A percentile compares a stretch with the other conserved stretches of the same genome.
Conservation (phyloP, 2,329 filamentous ascomycete genomes). For the Phyllosticta citriasiana region DNA sequence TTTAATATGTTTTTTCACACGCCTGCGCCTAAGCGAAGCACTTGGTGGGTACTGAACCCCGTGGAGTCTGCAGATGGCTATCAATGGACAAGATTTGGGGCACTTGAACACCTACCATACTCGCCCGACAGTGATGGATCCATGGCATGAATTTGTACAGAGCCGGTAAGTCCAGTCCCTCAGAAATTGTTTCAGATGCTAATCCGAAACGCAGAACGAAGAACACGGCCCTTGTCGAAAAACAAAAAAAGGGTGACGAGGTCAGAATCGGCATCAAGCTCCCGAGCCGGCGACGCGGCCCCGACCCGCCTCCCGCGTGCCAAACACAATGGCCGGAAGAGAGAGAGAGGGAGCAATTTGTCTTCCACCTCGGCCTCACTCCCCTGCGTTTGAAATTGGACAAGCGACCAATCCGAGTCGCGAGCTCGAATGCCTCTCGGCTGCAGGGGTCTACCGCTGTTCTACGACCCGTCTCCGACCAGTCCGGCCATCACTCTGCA, state of each 20-base stretch:
- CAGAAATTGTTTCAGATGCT: too few relatives aligned
- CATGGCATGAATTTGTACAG: too few relatives aligned
- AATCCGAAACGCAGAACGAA: too few relatives aligned
- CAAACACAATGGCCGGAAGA: not conserved
- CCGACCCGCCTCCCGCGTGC: not conserved
- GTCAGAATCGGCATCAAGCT: not conserved
- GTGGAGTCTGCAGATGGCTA: too few relatives aligned
- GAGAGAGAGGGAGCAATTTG: not conserved
- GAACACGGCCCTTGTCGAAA: not conserved
- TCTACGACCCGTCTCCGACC: not conserved
- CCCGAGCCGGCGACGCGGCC: not conserved
- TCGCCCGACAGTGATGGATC: too few relatives aligned
- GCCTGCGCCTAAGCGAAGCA: not conserved
- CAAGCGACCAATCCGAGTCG: not conserved
- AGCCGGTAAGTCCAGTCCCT: too few relatives aligned
- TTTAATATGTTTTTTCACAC: not conserved
- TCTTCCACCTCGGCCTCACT: not conserved
- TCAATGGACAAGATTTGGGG: too few relatives aligned
- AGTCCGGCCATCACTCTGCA: not conserved
- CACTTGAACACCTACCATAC: too few relatives aligned
- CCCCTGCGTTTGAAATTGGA: not conserved
- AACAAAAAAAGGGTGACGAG: not conserved
- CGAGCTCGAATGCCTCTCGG: not conserved
- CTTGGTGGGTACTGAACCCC: too few relatives aligned
- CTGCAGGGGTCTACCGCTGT: not conserved